Percentiles rank a stretch among this genome's conserved stretches.
phyloP scores from a whole-genome alignment of 2,329 filamentous ascomycete genomes.

The Botryotinia narcissicola region DNA sequence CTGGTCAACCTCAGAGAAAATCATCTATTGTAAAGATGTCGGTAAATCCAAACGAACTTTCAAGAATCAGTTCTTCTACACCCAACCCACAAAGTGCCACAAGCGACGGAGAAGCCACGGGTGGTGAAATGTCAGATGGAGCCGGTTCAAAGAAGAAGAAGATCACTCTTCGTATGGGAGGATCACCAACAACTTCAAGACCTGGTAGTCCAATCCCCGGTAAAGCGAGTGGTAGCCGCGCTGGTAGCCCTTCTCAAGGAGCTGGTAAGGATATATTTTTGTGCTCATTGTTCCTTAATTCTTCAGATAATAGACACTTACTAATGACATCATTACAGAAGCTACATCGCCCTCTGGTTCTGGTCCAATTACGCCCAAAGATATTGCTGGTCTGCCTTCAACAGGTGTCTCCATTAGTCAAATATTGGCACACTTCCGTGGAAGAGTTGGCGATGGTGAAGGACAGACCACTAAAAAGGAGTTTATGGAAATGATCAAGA shows the following conservation, averaged over 20 bases:
- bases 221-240: slow-evolving; percentile 34
- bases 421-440: slow-evolving; percentile 54
- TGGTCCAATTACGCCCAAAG: slow-evolving; percentile 47
- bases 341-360: slow-evolving; percentile 16
- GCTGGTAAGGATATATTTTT: slow-evolving; percentile 23
- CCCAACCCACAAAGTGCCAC: slow-evolving; percentile 46
- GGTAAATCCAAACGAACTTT: slow-evolving; percentile 35
- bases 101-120: slow-evolving; percentile 72
- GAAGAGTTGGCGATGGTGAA: slow-evolving; percentile 50
- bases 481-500: slow-evolving; percentile 60
- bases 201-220: slow-evolving; percentile 55
- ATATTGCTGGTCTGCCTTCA: slow-evolving; percentile 52
- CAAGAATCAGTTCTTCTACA: slow-evolving; percentile 32
- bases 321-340: slow-evolving; percentile 22
- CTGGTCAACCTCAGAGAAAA: slow-evolving; percentile 37
- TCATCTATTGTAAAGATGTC: slow-evolving; percentile 36
- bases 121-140: slow-evolving; percentile 62
- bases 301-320: neutral
- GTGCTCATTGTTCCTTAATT: neutral
- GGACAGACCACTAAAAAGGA: slow-evolving; percentile 52
- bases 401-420: slow-evolving; percentile 53
- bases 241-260: slow-evolving; percentile 34
- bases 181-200: slow-evolving; percentile 54
- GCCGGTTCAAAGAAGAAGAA: slow-evolving; percentile 53
- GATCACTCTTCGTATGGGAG: slow-evolving; percentile 49